Evolutionary conservation across 1,139 yeast species (phyloP), one percentile per base, ranked within the genome.

Genomic region (Yamadazyma blattariae): DNA sequence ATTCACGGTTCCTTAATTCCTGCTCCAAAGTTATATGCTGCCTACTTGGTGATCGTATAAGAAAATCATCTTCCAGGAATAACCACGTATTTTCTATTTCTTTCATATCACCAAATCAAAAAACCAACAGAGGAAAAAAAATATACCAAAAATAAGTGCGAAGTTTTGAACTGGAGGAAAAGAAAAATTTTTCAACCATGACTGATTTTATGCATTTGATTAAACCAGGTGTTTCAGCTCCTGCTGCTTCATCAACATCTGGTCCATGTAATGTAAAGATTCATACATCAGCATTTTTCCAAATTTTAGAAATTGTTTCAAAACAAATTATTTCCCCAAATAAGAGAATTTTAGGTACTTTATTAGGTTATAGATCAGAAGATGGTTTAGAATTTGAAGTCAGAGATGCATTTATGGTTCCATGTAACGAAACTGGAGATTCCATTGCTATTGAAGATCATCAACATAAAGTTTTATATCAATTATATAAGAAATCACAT

Each of bases 311-410:
- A 50, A 68, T 68, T 41, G 66, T 71, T 21, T 63, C 75, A 33
- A 67, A 66, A 50, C 74, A 69, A 52, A 61, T 57, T 21, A 59
- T 67, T 34, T 54, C 63, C 59, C 54, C 59, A 35, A 63, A 71
- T 45, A 74, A 74, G 47, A 73, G 95, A 59, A 79, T 83, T 45
- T 82, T 88, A 48, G 96, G 96, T 41, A 84, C 95, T 8, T 72
- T 88, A 39, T 67, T 88, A 35, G 96, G 96, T 26, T 67, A 75
- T 34, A 75, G 95, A 57, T 82, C 92, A 14, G 95, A 87, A 46
- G 96, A 87, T 57, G 95, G 95, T n/a, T 63, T 77, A 20, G 85
- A 77, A 51, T 72, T 84, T 33, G 94, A 82, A 52, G 70, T 88
- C 48, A 75, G 80, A 53, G 86, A 79, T 45, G 87, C 90, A 7